Base-by-base conservation (phyloP, 108 stramenopile genomes). In the Cylindrotheca closterium region DNA sequence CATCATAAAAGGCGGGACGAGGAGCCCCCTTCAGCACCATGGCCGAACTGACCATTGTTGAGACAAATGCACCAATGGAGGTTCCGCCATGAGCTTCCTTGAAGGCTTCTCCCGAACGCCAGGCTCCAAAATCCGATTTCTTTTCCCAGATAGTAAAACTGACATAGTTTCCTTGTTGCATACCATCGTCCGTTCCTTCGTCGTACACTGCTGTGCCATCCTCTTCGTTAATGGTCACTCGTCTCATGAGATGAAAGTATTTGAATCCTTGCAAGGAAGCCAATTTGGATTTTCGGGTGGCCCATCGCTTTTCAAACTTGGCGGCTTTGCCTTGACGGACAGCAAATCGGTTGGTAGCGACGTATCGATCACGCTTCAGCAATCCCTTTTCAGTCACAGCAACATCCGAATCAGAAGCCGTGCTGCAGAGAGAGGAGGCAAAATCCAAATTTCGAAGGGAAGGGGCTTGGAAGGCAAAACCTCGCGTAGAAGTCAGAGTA, bases 31-130 rank as follows among this genome's bases (percentile, higher is more conserved):
- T 69, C 19, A 92, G 70, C 0, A 89, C 82, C 54, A 88, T 63
- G 10, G 87, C 87, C 21, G 76, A 78, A 47, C 60, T 77, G 47
- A 94, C 77, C 92, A 90, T 91, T 61, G 87, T 89, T 28, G 81
- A 73, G 10, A 93, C 51, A 56, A 93, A 94, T 22, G 86, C 88
- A 32, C 82, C 75, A 50, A 87, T 83, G 21, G 78, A 79, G n/a
- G 89, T 94, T 4, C 94, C 94, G 4, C 94, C 91, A 73, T 96
- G 94, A 3, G 94, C 94, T 65, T 96, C 92, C 74, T 89, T 93
- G 78, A 95, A 95, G 26, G 91, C 94, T 10, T 96, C 90, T 27
- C 94, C 94, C 31, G 49, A 64, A 15, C 91, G 21, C 91, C 94
- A 96, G 15, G 84, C 83, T 33, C 77, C 74, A 72, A 96, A 96